Evolutionary conservation across 805 yeast genomes (phyloP), one percentile per base, ranked within the genome.

Genomic region (Candida golubevii): DNA sequence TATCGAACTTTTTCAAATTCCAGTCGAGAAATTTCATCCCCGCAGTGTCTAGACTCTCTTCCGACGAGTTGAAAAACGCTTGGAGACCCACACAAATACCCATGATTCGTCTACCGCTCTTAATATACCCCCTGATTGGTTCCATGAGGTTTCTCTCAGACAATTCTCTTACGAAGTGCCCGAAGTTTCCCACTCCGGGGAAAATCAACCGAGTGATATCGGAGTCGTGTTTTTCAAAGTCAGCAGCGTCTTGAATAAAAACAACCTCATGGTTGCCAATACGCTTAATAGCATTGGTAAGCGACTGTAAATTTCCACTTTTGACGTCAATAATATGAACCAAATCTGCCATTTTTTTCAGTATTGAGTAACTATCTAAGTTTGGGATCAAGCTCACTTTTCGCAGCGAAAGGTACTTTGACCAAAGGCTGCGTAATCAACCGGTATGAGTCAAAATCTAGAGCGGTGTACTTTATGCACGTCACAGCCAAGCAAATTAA

Each of bases 21-120:
- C 70, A 51, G 8, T 66, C 65, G 35, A 78, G 64, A 29, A 72
- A 73, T 4, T 86, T 66, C 15, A 79, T 65, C 0, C 83, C 81
- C 13, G 61, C 50, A 7, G 60, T 51, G 27, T 76, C 73, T 12
- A 87, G 82, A 39, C 83, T 76, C 62, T 93, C 99, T 47, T 75
- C 85, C 40, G 95, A 85, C 1, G 82, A 80, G 13, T 65, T 64
- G 57, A 91, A 88, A 32, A 93, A 72, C 1, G 96, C 75, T 63
- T 93, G 99, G 44, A 93, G 71, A 7, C 99, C 99, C 35, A 93
- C 98, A 69, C 99, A 93, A 50, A 93, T 88, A 6, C 99, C 99
- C 96, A 93, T 88, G 27, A 93, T 67, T 12, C 95, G 88, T 56
- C 80, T 80, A 1, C 96, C 97, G n/a, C 85, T 69, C 7, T 71